phyloP scores from a whole-genome alignment of 306 rosid genomes.

The Luffa acutangula region DNA sequence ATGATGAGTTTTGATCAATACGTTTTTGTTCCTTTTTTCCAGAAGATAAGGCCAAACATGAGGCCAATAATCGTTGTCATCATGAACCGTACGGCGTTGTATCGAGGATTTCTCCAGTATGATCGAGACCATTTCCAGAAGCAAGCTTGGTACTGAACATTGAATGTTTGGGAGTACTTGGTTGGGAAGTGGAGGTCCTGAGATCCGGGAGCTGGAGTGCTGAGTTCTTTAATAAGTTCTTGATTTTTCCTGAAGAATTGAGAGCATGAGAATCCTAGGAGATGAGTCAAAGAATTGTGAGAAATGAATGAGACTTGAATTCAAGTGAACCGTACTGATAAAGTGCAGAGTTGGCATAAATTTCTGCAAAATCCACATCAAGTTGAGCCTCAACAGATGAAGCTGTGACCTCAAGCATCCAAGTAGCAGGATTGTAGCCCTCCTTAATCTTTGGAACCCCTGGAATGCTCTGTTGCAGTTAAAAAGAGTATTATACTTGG shows the following conservation, averaged over 20 bases:
- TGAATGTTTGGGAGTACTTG: constrained; percentile 23
- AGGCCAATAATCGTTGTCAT: constrained; percentile 24
- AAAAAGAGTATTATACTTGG: background rate
- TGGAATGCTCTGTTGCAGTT: constrained; percentile 14
- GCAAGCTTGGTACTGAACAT: constrained; percentile 32
- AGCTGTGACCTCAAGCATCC: constrained; percentile 45
- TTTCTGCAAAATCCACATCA: constrained; percentile 23
- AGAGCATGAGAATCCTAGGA: background rate
- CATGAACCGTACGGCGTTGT: constrained; percentile 31
- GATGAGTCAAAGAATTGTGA: background rate
- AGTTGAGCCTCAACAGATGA: constrained; percentile 29
- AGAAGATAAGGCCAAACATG: constrained; percentile 27
- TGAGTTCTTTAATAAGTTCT: constrained; percentile 23
- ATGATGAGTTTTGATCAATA: background rate
- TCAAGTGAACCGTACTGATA: constrained; percentile 13
- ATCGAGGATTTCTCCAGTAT: constrained; percentile 37
- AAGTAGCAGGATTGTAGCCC: constrained; percentile 42
- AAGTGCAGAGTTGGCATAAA: constrained; percentile 27
- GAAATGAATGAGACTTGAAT: background rate
- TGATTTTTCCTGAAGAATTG: constrained; percentile 26
- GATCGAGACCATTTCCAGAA: constrained; percentile 34
- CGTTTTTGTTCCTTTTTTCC: constrained; percentile 26
- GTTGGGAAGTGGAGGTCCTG: constrained; percentile 29
- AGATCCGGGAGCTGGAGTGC: constrained; percentile 29
- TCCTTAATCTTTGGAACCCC: constrained; percentile 38